phyloP scores from a whole-genome alignment of 257 asterid genomes.

The Nicotiana sylvestris region DNA sequence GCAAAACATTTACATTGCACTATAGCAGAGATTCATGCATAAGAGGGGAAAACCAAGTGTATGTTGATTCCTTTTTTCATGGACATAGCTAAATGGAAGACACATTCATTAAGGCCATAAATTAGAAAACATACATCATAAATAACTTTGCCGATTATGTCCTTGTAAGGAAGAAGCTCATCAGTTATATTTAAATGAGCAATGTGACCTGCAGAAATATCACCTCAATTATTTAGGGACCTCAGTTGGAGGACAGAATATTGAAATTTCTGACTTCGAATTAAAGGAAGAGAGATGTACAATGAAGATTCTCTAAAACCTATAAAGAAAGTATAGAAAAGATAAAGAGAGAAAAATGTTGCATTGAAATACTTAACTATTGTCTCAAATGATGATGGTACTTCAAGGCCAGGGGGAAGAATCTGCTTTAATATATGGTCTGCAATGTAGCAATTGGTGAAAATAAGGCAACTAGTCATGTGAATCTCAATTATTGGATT shows the following conservation, averaged over 20 bases:
- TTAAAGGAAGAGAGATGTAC: not conserved
- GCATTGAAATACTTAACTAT: conserved; percentile 71
- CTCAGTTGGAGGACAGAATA: not conserved
- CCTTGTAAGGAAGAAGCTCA: conserved; percentile 79
- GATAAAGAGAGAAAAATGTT: not conserved
- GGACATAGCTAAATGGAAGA: not conserved
- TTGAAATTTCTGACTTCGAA: not conserved
- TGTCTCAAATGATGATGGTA: conserved; percentile 96
- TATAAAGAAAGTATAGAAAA: not conserved
- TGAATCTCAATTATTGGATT: not conserved
- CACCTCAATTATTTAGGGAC: conserved; percentile 16
- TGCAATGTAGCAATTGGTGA: conserved; percentile 27
- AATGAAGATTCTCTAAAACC: not conserved
- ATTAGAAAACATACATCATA: conserved; percentile 60
- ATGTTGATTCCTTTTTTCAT: not conserved
- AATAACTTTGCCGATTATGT: conserved; percentile 80
- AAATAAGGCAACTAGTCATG: not conserved
- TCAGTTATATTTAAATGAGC: conserved; percentile 88
- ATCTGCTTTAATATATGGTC: conserved; percentile 87
- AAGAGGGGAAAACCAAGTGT: not conserved
- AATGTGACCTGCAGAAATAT: conserved; percentile 72
- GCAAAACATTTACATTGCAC: conserved; percentile 5
- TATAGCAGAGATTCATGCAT: conserved; percentile 10
- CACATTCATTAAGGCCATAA: not conserved
- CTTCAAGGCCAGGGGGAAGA: conserved; percentile 74